Evolutionary conservation across 31 red algal genomes (phyloP).

Genomic region (Asparagopsis taxiformis): DNA sequence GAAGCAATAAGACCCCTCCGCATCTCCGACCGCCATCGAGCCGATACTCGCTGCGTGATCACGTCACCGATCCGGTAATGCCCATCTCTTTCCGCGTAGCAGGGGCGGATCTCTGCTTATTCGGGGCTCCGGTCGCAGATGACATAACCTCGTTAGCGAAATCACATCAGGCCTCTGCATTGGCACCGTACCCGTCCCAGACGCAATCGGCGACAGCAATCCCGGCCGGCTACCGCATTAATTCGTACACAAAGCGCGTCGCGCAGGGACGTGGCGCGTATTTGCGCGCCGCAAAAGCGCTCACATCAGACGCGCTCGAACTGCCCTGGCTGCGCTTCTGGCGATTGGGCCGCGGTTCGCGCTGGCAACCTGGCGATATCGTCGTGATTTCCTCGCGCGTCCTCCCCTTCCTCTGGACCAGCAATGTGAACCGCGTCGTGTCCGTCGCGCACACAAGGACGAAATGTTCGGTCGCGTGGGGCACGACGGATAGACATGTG

Average conservation of each 20-base stretch:
- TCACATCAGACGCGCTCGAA: slow-evolving; percentile 32
- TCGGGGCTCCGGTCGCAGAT: slow-evolving; percentile 1
- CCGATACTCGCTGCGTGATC: no score
- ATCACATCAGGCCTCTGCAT: neutral
- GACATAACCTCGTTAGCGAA: slow-evolving; percentile 6
- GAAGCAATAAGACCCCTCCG: no score
- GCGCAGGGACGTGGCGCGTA: neutral
- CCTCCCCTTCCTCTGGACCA: slow-evolving; percentile 43
- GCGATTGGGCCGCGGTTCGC: slow-evolving; percentile 4
- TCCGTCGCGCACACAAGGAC: no score
- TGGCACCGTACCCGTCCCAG: slow-evolving; percentile 9
- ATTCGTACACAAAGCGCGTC: slow-evolving; percentile 10
- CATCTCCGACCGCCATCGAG: no score
- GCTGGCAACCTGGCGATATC: slow-evolving; percentile 24
- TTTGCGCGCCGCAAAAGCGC: slow-evolving; percentile 9
- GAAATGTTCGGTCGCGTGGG: slow-evolving; percentile 32
- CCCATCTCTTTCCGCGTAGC: slow-evolving; percentile 13
- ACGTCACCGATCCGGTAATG: no score
- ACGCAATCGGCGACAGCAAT: neutral
- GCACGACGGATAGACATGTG: slow-evolving; percentile 35
- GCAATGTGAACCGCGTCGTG: slow-evolving; percentile 53
- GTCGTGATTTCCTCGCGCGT: slow-evolving; percentile 48
- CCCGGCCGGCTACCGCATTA: slow-evolving; percentile 20
- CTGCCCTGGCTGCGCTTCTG: slow-evolving; percentile 51
- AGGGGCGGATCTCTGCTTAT: slow-evolving; percentile 7